Conservation (phyloP, 192 early-diverging fungal genomes). For the Coemansia sp. region DNA sequence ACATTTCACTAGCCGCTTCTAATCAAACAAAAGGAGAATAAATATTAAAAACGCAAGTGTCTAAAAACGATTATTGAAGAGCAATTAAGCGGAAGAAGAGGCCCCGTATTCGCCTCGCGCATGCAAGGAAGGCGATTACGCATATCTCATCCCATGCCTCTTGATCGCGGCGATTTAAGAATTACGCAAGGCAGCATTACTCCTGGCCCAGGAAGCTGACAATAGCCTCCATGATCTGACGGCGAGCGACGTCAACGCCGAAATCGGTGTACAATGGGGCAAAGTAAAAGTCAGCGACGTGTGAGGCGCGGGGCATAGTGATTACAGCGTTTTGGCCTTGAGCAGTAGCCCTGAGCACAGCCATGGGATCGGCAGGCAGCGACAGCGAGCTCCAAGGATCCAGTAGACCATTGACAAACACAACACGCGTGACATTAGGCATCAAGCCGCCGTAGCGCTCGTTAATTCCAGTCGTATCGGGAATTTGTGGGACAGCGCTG, state of each 20-base stretch:
- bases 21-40: no score
- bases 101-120: not conserved
- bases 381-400: conserved; percentile 64
- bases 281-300: conserved; percentile 51
- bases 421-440: conserved; percentile 51
- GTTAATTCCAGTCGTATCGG: conserved; percentile 31
- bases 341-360: conserved; percentile 7
- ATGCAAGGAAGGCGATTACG: not conserved
- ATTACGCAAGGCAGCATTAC: not conserved
- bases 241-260: conserved; percentile 42
- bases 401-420: conserved; percentile 65
- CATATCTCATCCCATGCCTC: not conserved
- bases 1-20: not conserved
- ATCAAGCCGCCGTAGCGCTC: conserved; percentile 33
- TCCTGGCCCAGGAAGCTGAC: conserved; percentile 19
- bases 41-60: not conserved
- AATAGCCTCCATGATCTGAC: conserved; percentile 34
- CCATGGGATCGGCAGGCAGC: conserved; percentile 19
- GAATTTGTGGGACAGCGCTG: conserved; percentile 10
- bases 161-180: not conserved
- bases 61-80: not conserved
- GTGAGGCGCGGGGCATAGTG: conserved; percentile 46
- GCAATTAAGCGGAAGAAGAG: not conserved
- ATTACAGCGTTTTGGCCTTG: conserved; percentile 34
- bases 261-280: conserved; percentile 29